These are phyloP conservation scores for Tieghemiomyces parasiticus DNA, from an alignment of 192 early-diverging fungal species.

Conservation along the genomic window DNA sequence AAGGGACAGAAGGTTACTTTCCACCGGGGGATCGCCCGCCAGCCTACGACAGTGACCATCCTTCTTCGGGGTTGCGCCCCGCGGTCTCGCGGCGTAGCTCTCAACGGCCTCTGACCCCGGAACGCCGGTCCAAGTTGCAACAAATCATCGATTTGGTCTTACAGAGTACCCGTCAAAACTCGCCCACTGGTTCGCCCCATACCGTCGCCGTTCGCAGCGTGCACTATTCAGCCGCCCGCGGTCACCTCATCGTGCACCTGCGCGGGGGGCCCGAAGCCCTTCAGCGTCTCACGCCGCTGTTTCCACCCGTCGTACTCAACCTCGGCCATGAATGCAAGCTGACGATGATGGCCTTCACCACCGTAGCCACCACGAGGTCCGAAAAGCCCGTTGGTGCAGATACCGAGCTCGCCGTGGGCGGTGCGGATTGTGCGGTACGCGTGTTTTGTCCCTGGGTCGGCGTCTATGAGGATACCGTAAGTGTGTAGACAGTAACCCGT, in stretches of 20 bases:
- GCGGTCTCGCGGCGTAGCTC: no score
- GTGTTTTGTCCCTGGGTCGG: conserved; percentile 23
- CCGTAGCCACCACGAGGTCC: no score
- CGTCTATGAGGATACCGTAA: conserved; percentile 26
- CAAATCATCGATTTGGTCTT: not conserved
- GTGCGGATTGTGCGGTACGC: conserved; percentile 19
- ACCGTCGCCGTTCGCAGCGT: not conserved
- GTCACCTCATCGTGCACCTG: conserved; percentile 5
- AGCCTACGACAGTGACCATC: no score
- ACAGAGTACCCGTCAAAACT: not conserved
- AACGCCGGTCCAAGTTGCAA: conserved; percentile 1
- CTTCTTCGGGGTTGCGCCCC: no score
- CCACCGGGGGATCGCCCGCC: no score
- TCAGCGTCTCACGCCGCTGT: not conserved
- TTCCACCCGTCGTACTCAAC: not conserved
- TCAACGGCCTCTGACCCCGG: not conserved
- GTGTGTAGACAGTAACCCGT: no score
- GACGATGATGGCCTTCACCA: conserved; percentile 10
- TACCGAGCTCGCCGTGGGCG: no score
- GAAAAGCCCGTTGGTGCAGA: conserved; percentile 6
- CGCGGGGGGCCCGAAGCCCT: conserved; percentile 15
- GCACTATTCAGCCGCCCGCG: conserved; percentile 13
- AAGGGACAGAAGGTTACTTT: no score
- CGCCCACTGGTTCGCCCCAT: not conserved
- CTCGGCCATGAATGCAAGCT: conserved; percentile 7